These are phyloP conservation scores for Nemania diffusa DNA, from an alignment of 2,329 filamentous ascomycete species.

Conservation along the genomic window DNA sequence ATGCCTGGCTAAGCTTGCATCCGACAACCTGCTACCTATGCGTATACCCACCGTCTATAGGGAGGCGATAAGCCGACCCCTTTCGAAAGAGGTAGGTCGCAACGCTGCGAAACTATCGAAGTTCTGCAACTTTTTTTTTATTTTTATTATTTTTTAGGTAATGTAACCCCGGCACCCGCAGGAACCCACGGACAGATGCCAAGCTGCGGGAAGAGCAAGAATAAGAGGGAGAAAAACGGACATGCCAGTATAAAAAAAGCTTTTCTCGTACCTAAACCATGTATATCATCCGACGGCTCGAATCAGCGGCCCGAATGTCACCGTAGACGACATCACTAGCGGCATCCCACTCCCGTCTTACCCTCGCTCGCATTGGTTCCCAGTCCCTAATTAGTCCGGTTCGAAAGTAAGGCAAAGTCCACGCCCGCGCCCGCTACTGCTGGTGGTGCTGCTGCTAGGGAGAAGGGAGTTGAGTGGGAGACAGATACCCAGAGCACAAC, in stretches of 20 bases:
- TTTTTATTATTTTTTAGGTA: too few species aligned
- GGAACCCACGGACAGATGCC: constrained; percentile 3
- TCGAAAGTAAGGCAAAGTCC: neutral
- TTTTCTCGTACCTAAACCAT: constrained; percentile 2
- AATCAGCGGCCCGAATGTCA: constrained; percentile 28
- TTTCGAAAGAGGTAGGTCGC: constrained; percentile 24
- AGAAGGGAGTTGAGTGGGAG: too few species aligned
- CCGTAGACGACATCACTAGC: constrained; percentile 26
- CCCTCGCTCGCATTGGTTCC: constrained; percentile 16
- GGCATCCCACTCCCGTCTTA: constrained; percentile 29
- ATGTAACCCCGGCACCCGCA: constrained; percentile 6
- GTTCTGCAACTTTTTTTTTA: constrained; percentile 4
- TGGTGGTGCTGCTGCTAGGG: too few species aligned
- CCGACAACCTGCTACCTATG: neutral
- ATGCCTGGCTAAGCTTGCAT: neutral
- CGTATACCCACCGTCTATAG: neutral
- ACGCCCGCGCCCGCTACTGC: neutral
- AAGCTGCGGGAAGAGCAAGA: neutral
- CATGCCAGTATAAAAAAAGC: neutral
- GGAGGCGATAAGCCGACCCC: constrained; percentile 18
- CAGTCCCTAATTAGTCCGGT: constrained; percentile 10
- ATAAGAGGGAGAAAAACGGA: neutral
- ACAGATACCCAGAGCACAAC: neutral
- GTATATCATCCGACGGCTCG: constrained; percentile 17
- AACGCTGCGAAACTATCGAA: constrained; percentile 6